A percentile compares a stretch with the other conserved stretches of the same genome.
Conservation (phyloP, 345 rosid species). For the Clarkia xantiana region DNA sequence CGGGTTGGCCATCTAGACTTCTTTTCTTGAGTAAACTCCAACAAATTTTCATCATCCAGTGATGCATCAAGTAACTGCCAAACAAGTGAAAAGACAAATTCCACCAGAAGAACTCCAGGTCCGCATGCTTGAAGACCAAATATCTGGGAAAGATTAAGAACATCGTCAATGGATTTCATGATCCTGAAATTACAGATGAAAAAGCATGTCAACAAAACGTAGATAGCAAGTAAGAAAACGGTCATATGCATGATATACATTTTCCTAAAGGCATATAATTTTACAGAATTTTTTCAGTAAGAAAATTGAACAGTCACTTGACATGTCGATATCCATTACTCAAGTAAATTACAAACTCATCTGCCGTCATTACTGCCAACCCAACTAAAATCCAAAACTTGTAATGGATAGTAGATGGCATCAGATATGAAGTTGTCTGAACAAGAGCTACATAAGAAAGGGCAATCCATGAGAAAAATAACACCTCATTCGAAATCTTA, state of each 20-base stretch:
- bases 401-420: too few species aligned
- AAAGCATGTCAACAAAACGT: too few species aligned
- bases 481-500: slow-evolving; percentile 11
- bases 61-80: slow-evolving; percentile 95
- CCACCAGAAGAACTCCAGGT: slow-evolving; percentile 57
- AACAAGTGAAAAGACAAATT: slow-evolving; percentile 59
- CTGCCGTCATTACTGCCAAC: too few species aligned
- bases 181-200: slow-evolving; percentile 34
- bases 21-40: slow-evolving; percentile 50
- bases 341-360: too few species aligned
- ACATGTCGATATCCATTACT: too few species aligned
- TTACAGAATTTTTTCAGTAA: too few species aligned
- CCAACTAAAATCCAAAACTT: too few species aligned
- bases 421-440: too few species aligned
- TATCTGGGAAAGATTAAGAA: slow-evolving; percentile 62
- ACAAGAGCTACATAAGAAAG: background rate
- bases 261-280: too few species aligned
- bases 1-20: slow-evolving; percentile 43
- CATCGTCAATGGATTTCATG: slow-evolving; percentile 62
- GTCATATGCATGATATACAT: too few species aligned
- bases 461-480: background rate
- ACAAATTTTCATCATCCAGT: slow-evolving; percentile 75
- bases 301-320: too few species aligned
- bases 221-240: too few species aligned
- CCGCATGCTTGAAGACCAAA: slow-evolving; percentile 47